Conservation (phyloP, 345 rosid genomes). For the Syzygium jambos region DNA sequence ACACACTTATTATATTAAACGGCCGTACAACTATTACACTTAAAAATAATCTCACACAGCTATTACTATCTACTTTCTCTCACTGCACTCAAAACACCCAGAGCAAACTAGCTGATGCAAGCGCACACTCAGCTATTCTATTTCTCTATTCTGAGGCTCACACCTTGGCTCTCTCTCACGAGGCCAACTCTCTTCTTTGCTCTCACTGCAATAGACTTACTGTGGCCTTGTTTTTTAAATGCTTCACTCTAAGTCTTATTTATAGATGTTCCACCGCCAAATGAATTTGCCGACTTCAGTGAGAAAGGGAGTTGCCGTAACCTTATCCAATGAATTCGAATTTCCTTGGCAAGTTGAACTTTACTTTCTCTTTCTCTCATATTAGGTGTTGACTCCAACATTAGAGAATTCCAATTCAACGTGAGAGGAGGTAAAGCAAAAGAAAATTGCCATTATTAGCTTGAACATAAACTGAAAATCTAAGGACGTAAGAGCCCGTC, state of each 20-base stretch:
- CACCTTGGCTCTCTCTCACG: not conserved
- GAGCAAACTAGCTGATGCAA: not conserved
- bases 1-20: too few relatives aligned
- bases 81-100: not conserved
- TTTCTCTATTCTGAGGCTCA: not conserved
- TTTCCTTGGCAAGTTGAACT: too few relatives aligned
- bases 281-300: too few relatives aligned
- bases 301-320: too few relatives aligned
- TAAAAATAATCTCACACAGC: not conserved
- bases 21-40: not conserved
- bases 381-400: too few relatives aligned
- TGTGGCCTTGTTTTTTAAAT: not conserved
- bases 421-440: not conserved
- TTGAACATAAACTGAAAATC: slow-evolving; percentile 47
- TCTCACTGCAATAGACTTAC: not conserved
- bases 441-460: too few relatives aligned
- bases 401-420: not conserved
- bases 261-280: too few relatives aligned
- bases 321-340: too few relatives aligned
- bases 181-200: not conserved
- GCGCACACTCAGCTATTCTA: not conserved
- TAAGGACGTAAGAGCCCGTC: slow-evolving; percentile 84
- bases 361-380: too few relatives aligned
- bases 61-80: not conserved
- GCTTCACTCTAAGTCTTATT: too few relatives aligned